Evolutionary conservation across 331 rosid genomes (phyloP), one percentile per base, ranked within the genome.

Genomic region (Malus hybrid): DNA sequence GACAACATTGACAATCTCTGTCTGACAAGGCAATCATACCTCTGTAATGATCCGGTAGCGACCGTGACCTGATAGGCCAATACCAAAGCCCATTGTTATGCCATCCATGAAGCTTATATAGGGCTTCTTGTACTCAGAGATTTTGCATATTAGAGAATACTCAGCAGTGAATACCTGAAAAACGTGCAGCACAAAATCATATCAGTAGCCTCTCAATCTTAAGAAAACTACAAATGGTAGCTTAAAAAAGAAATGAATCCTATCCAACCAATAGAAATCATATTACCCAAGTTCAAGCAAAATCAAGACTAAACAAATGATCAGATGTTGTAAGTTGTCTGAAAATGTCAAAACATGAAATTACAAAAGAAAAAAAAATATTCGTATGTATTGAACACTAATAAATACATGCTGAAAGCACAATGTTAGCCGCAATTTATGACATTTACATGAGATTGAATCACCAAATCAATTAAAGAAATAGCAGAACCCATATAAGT

Each of bases 21-120:
- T 65, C 76, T 44, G 61, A 67, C 77, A 60, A 72, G 65, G 56
- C 55, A 80, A 76, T 11, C 34, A 73, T 80, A 91, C 99, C 96
- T 94, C 99, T 15, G 99, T 94, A 79, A 94, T 81, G 76, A 94
- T 90, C 46, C 97, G 88, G 79, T 86, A 94, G 77, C 86, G 90
- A 24, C 99, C 99, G 69, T 94, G 24, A 1, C 24, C 24, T 24
- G 24, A 24, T 24, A 24, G 24, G 24, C 24, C 24, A 24, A 24
- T 24, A 24, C 24, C 24, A 24, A 24, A 24, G 24, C 24, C 24
- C 24, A 24, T 24, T 24, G 24, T 24, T 24, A 24, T 24, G 24
- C 24, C 24, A 24, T 24, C 24, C 24, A 24, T 24, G 24, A 24
- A 24, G 24, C 24, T 24, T 24, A 24, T 24, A 24, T 24, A 24